phyloP scores from a whole-genome alignment of 306 rosid genomes.

The Arachis hypogaea region DNA sequence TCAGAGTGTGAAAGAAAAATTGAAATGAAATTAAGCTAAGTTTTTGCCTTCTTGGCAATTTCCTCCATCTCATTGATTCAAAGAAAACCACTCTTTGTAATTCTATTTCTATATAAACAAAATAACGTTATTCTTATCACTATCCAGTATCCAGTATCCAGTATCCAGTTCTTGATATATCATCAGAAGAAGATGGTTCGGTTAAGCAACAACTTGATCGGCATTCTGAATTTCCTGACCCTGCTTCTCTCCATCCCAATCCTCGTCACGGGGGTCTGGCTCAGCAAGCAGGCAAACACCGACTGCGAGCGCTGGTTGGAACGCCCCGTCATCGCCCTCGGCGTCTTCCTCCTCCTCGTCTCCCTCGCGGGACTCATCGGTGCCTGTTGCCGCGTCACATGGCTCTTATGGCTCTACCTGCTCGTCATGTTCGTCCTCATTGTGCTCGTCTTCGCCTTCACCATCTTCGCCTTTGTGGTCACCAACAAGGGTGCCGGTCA shows the following conservation, averaged over 20 bases:
- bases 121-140: too few relatives aligned
- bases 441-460: conserved; percentile 58
- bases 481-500: conserved; percentile 76
- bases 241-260: conserved; percentile 75
- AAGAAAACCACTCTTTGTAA: too few relatives aligned
- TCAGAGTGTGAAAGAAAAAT: too few relatives aligned
- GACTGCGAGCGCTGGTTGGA: conserved; percentile 71
- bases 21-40: too few relatives aligned
- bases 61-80: too few relatives aligned
- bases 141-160: too few relatives aligned
- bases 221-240: conserved; percentile 64
- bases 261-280: conserved; percentile 63
- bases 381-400: conserved; percentile 63
- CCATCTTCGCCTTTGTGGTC: conserved; percentile 70
- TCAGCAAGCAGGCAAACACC: conserved; percentile 55
- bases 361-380: conserved; percentile 78
- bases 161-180: too few relatives aligned
- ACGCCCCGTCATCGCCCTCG: conserved; percentile 63
- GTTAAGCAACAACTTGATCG: conserved; percentile 69
- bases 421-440: conserved; percentile 81
- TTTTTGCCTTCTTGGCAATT: too few relatives aligned
- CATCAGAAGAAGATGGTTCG: conserved; percentile 32
- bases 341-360: conserved; percentile 62
- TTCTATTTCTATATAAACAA: too few relatives aligned
- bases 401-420: conserved; percentile 78